Base-by-base conservation (phyloP, 768 basidiomycete species). In the Lactarius deliciosus region DNA sequence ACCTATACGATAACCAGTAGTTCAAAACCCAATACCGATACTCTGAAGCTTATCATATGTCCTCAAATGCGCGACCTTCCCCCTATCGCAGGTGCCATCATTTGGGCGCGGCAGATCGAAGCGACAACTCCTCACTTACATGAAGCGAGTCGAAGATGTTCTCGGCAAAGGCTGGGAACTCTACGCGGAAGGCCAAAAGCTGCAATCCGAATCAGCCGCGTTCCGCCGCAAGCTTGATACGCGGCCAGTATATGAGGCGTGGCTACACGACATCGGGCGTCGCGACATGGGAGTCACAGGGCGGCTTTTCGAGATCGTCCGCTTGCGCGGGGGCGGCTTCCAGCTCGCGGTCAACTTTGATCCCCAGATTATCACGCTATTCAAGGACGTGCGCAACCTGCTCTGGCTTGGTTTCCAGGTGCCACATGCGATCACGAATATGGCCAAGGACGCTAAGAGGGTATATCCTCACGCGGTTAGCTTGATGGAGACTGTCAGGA, bases 41-140 rank as follows among this genome's bases (percentile, higher is more conserved):
- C 76, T 98, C 95, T 1, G 93, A 98, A 78, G 92, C 96, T 10
- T 96, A 91, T 75, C 94, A 97, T 77, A 98, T 98, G 96, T 90
- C 96, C 96, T 0, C 95, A 97, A 76, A 94, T 98, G 88, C 93
- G 97, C 30, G 97, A 99, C 76, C 82, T 98, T 11, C 96, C 96
- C 2, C 94, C 96, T n/a, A 97, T 99, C 62, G 93, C 97, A 1
- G 94, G 95, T 32, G 93, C 97, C 20, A 97, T 98, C 76, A 94
- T 96, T 72, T 99, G 97, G 97, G 96, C 97, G 0, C 85, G 91
- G n/a, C 97, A 98, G 80, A 99, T 99, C 68, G 96, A 98, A 98
- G 73, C 87, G 95, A 4, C 97, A 99, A 74, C 86, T 99, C 2
- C 82, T 90, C 65, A 89, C 94, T 0, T 98, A 98, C 80, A 99